Evolutionary conservation across 2,329 filamentous ascomycete genomes (phyloP).

Genomic region (Colletotrichum theobromicola): DNA sequence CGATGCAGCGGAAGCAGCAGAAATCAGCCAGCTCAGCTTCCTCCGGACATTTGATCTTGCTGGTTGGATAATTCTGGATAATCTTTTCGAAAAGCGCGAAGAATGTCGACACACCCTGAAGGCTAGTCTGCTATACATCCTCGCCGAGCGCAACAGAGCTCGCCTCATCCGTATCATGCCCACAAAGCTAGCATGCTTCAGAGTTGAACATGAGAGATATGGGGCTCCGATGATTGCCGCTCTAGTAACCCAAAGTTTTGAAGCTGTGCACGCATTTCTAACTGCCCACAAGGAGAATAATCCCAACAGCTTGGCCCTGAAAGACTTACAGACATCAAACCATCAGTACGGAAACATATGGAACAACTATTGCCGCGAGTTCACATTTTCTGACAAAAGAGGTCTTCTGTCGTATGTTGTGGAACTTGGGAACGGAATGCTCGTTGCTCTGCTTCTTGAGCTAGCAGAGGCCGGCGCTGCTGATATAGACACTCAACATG

Average conservation of each 20-base stretch:
- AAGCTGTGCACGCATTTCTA: neutral
- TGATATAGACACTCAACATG: neutral
- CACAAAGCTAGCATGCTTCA: neutral
- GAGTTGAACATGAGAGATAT: neutral
- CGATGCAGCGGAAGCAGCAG: rapidly evolving
- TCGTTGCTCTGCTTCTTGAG: neutral
- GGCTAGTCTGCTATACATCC: neutral
- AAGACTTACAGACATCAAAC: neutral
- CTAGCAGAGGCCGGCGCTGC: rapidly evolving
- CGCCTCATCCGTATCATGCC: rapidly evolving
- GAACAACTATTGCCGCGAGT: neutral
- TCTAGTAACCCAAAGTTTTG: rapidly evolving
- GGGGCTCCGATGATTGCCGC: neutral
- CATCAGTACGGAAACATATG: too few species aligned
- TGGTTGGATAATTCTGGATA: neutral
- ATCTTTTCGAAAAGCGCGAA: neutral
- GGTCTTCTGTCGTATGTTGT: rapidly evolving
- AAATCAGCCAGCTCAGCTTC: neutral
- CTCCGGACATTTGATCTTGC: neutral
- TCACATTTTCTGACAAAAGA: rapidly evolving
- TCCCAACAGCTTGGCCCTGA: neutral
- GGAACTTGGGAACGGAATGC: neutral
- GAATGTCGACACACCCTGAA: neutral
- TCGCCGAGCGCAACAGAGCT: neutral
- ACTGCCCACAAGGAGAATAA: neutral